A percentile compares a stretch with the other conserved stretches of the same genome.
Conservation (phyloP, 2,329 filamentous ascomycete species). For the Pseudogymnoascus sp. region DNA sequence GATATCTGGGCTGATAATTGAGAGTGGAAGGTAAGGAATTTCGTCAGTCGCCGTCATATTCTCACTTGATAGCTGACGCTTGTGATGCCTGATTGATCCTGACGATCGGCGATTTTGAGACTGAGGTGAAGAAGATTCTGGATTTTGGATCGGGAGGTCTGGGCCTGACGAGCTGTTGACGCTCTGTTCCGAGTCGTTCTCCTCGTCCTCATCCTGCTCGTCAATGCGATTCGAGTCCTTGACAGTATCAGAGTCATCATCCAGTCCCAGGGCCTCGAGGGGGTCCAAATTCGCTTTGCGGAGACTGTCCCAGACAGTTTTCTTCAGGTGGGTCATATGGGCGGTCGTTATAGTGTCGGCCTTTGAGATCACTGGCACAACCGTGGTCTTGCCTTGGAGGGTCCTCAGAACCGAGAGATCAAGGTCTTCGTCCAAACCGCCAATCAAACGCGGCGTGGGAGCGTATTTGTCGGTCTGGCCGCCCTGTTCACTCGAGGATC, state of each 20-base stretch:
- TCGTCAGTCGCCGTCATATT: conserved; percentile 44
- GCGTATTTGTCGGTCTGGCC: conserved; percentile 43
- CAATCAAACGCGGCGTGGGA: conserved; percentile 42
- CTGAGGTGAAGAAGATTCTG: conserved; percentile 29
- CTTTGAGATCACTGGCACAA: conserved; percentile 93
- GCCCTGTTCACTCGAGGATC: conserved; percentile 41
- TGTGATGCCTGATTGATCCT: conserved; percentile 27
- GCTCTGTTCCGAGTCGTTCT: conserved; percentile 23
- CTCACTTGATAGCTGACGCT: conserved; percentile 30
- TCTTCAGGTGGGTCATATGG: conserved; percentile 90
- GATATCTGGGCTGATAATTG: conserved; percentile 86
- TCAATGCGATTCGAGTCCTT: conserved; percentile 42
- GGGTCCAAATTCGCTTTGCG: conserved; percentile 83
- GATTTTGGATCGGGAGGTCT: conserved; percentile 33
- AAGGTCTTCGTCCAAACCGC: conserved; percentile 76
- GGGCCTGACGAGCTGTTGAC: conserved; percentile 24
- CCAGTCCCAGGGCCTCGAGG: conserved; percentile 75
- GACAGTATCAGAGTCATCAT: conserved; percentile 60
- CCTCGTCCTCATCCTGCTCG: conserved; percentile 26
- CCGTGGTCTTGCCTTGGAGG: conserved; percentile 86
- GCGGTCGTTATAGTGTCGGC: conserved; percentile 93
- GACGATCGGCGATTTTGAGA: conserved; percentile 29
- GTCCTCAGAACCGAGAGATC: conserved; percentile 85
- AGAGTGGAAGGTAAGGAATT: conserved; percentile 73
- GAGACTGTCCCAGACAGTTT: conserved; percentile 79